Evolutionary conservation across 495 filamentous ascomycete genomes (phyloP), one percentile per base, ranked within the genome.

Genomic region (Daldinia childiae): DNA sequence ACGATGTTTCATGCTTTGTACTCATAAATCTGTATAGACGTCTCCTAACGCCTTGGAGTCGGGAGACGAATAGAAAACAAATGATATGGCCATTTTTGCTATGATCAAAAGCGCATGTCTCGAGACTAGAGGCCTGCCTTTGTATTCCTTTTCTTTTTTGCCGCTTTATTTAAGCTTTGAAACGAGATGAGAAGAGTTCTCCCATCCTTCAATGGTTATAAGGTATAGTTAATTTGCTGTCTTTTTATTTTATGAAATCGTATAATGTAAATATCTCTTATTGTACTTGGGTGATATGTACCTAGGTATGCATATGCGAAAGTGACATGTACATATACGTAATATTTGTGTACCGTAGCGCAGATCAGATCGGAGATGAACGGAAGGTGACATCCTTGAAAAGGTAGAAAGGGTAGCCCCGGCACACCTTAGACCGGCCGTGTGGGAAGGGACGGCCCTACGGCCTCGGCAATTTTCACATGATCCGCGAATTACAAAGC

Each of bases 1-100:
- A 70, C 62, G 66, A 74, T 39, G 38, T 63, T 66, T 64, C 71
- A 66, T 70, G 71, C 63, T 50, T 70, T 74, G 71, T 74, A 74
- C 71, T 62, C 66, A 70, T 74, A 70, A 57, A 70, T 70, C 50
- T 74, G 71, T 69, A 74, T 62, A 58, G 62, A 62, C 52, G 62
- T 63, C 52, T 60, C 43, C 62, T 45, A 58, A 62, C 32, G 52
- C 57, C 50, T 38, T 19, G 62, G 62, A 62, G 65, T 63, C 62
- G 38, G 62, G 58, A 59, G 62, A 54, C 17, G 54, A 69, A 69
- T 73, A 66, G 36, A 73, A 69, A 65, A 62, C 36, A 32, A 54
- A 69, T 32, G 41, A 30, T 54, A 41, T 14, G 41, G 43, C 21
- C 51, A 14, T 14, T 0, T 36, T 36, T 36, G 12, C 34, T 36